phyloP scores from a whole-genome alignment of 176 grass and related monocot genomes.

The Triticum urartu region DNA sequence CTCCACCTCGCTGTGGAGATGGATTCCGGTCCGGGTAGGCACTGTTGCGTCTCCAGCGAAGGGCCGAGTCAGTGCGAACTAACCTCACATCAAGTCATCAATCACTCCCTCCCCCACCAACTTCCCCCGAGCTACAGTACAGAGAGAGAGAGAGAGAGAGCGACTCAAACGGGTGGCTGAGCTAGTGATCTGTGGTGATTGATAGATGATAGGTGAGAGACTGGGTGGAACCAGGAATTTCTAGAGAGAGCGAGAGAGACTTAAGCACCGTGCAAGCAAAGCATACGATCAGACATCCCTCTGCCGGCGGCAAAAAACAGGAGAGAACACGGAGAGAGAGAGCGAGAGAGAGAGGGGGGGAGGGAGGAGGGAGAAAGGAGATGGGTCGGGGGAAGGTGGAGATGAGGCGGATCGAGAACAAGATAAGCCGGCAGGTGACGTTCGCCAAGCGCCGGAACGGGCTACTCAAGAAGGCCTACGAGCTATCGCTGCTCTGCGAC shows the following conservation, averaged over 20 bases:
- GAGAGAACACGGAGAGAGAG: not conserved
- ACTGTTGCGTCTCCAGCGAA: not conserved
- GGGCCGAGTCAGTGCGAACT: not conserved
- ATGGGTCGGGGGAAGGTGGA: slow-evolving; percentile 89
- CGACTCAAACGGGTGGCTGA: not conserved
- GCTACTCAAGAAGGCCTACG: slow-evolving; percentile 91
- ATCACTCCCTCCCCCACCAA: not conserved
- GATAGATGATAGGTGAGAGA: not conserved
- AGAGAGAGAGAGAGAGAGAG: not conserved
- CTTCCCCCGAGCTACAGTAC: not conserved
- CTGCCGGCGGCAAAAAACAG: not conserved
- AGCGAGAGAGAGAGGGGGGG: too few relatives aligned
- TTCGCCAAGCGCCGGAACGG: slow-evolving; percentile 90
- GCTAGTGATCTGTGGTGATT: not conserved
- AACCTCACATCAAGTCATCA: not conserved
- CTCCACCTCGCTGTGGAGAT: not conserved
- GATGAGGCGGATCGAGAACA: slow-evolving; percentile 95
- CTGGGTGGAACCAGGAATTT: not conserved
- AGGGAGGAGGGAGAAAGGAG: not conserved
- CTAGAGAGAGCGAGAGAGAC: not conserved
- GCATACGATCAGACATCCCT: slow-evolving; percentile 9
- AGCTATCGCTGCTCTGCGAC: slow-evolving; percentile 85
- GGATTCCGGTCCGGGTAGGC: not conserved
- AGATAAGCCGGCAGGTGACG: slow-evolving; percentile 91
- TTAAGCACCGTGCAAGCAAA: not conserved